Conservation (phyloP, 2,329 filamentous ascomycete species). For the Fusarium devonianum region DNA sequence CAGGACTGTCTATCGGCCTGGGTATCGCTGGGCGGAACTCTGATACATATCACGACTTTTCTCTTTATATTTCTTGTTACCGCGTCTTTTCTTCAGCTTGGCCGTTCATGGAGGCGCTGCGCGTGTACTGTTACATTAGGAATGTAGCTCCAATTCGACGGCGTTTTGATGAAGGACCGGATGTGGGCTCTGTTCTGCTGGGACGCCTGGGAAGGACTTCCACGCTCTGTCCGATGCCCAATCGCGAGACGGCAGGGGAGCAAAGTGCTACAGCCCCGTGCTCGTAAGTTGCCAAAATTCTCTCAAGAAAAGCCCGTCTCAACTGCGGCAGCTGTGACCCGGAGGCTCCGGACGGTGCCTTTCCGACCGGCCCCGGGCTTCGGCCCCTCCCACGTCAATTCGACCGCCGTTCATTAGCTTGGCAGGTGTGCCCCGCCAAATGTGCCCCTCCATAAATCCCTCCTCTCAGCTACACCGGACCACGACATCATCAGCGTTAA, state of each 20-base stretch:
- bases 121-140: conserved; percentile 14
- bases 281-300: too few relatives aligned
- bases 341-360: conserved; percentile 19
- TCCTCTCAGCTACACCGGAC: conserved; percentile 1
- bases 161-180: conserved; percentile 27
- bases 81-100: conserved; percentile 16
- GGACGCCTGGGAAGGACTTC: not conserved
- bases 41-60: conserved; percentile 31
- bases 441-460: conserved; percentile 37
- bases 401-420: not conserved
- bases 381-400: conserved; percentile 29
- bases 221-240: conserved; percentile 6
- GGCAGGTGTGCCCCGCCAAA: conserved; percentile 30
- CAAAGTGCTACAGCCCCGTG: conserved; percentile 13
- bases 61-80: conserved; percentile 6
- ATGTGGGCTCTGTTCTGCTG: not conserved
- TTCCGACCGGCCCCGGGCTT: conserved; percentile 15
- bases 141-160: conserved; percentile 17
- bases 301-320: too few relatives aligned
- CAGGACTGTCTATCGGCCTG: conserved; percentile 8
- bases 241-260: not conserved
- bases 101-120: conserved; percentile 19
- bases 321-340: not conserved
- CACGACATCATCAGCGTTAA: conserved; percentile 5
- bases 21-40: conserved; percentile 29